These are phyloP conservation scores for Chlamydomonas incerta DNA, from an alignment of 139 green algal species.

Conservation along the genomic window DNA sequence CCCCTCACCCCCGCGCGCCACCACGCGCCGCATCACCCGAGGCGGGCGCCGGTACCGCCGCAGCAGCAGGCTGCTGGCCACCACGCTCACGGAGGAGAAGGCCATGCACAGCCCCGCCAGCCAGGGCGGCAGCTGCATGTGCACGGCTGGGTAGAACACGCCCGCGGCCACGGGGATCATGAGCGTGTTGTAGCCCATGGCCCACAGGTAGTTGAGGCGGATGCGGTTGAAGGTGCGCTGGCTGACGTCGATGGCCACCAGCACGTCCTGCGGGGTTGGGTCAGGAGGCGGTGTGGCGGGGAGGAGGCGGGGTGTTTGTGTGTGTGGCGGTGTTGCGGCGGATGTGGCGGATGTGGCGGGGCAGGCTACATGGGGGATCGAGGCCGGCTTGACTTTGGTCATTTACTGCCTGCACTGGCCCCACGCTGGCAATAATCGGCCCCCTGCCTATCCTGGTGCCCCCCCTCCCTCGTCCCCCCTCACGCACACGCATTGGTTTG, in stretches of 20 bases:
- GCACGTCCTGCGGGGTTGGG: conserved; percentile 69
- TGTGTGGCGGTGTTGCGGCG: neutral
- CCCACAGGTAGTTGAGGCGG: conserved; percentile 93
- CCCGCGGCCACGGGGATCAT: conserved; percentile 82
- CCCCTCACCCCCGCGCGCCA: neutral
- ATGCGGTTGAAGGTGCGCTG: conserved; percentile 89
- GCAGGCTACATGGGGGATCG: too few relatives aligned
- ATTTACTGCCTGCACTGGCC: too few relatives aligned
- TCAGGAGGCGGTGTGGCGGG: neutral
- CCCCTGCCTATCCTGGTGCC: too few relatives aligned
- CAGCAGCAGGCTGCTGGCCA: conserved; percentile 87
- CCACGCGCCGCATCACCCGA: conserved; percentile 42
- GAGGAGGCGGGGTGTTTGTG: neutral
- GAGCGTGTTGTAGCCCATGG: conserved; percentile 95
- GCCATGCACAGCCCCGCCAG: conserved; percentile 94
- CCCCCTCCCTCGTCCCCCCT: too few relatives aligned
- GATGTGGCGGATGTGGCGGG: too few relatives aligned
- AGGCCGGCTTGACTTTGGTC: too few relatives aligned
- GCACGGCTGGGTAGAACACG: conserved; percentile 77
- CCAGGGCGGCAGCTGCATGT: conserved; percentile 92
- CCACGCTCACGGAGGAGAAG: conserved; percentile 87
- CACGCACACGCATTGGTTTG: too few relatives aligned
- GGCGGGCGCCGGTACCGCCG: conserved; percentile 75
- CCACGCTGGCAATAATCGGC: too few relatives aligned
- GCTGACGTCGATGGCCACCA: conserved; percentile 91